Evolutionary conservation across 2,329 filamentous ascomycete species (phyloP).

Genomic region (Aspergillus ustus): DNA sequence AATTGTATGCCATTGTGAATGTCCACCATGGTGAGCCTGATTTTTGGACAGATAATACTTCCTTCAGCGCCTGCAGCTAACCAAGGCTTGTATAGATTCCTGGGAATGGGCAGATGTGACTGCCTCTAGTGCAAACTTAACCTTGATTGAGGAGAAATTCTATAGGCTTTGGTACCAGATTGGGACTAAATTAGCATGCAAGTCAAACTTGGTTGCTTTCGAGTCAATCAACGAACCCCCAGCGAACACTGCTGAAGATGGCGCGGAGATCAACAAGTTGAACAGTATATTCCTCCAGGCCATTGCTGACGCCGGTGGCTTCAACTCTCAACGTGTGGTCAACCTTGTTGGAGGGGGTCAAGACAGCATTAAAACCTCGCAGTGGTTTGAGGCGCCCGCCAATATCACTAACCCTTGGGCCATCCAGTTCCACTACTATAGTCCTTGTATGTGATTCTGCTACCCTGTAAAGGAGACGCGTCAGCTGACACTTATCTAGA

Average conservation of each 20-base stretch:
- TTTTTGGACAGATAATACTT: too few species aligned
- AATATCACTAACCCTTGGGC: constrained; percentile 62
- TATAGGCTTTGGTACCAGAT: constrained; percentile 63
- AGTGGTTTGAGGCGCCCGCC: constrained; percentile 58
- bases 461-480: too few species aligned
- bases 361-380: constrained; percentile 57
- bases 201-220: constrained; percentile 59
- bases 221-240: constrained; percentile 66
- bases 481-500: constrained; percentile 18
- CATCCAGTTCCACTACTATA: constrained; percentile 67
- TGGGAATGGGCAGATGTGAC: constrained; percentile 63
- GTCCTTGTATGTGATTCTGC: constrained; percentile 34
- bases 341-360: constrained; percentile 58
- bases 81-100: constrained; percentile 43
- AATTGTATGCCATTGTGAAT: constrained; percentile 60
- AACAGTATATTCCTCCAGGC: constrained; percentile 62
- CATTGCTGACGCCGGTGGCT: constrained; percentile 59
- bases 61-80: neutral
- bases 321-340: constrained; percentile 60
- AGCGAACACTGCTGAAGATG: constrained; percentile 57
- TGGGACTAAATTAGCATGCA: constrained; percentile 58
- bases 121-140: constrained; percentile 51
- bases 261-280: constrained; percentile 57
- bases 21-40: constrained; percentile 56
- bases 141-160: constrained; percentile 61